phyloP scores from a whole-genome alignment of 2,329 filamentous ascomycete species.

The Rutstroemia sp. region DNA sequence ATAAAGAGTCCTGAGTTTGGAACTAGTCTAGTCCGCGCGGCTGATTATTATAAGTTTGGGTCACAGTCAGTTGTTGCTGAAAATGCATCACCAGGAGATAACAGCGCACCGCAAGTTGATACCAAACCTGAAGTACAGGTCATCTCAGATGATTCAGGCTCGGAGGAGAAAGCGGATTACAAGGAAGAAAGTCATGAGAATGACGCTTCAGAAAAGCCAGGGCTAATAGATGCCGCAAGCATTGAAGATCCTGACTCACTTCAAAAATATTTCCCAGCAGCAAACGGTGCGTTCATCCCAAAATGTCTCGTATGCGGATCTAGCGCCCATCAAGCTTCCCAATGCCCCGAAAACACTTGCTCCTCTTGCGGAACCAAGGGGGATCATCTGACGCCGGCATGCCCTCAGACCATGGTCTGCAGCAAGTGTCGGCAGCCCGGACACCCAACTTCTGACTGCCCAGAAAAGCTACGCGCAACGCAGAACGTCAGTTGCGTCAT shows the following conservation, averaged over 20 bases:
- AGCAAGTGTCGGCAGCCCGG: conserved; percentile 56
- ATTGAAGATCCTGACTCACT: neutral
- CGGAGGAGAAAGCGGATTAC: too few relatives aligned
- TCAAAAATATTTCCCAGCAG: conserved; percentile 40
- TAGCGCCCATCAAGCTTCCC: conserved; percentile 37
- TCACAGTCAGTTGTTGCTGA: neutral
- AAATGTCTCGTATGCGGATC: conserved; percentile 45
- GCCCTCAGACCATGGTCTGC: conserved; percentile 45
- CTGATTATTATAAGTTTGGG: neutral
- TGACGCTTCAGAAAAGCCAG: neutral
- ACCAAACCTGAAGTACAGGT: neutral
- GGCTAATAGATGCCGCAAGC: neutral
- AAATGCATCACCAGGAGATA: neutral
- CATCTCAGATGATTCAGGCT: neutral
- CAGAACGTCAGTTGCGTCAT: conserved; percentile 51
- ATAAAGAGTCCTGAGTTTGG: too few relatives aligned
- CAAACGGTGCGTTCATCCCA: conserved; percentile 21
- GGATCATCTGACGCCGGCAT: conserved; percentile 42
- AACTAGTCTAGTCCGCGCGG: neutral
- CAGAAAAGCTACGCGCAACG: conserved; percentile 46
- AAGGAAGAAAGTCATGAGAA: too few relatives aligned
- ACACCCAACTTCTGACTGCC: conserved; percentile 45
- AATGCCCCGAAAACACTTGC: conserved; percentile 42
- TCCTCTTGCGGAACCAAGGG: conserved; percentile 38
- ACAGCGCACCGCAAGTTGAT: neutral